Evolutionary conservation across 768 basidiomycete species (phyloP).

Genomic region (Nevesoporus exiguus): DNA sequence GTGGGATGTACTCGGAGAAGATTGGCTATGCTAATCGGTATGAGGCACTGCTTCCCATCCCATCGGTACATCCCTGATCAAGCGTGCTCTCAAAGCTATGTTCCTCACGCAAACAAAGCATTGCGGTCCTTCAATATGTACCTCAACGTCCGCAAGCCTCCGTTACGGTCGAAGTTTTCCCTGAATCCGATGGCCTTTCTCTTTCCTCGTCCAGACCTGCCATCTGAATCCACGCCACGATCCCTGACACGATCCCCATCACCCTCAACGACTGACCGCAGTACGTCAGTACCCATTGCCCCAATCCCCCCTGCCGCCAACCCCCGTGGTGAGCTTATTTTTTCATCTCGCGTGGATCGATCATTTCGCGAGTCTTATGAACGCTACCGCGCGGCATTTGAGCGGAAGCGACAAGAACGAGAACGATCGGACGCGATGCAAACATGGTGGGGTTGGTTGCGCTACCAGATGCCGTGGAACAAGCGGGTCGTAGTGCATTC

Average conservation of each 20-base stretch:
- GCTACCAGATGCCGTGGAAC: slow-evolving; percentile 30
- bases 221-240: slow-evolving; percentile 19
- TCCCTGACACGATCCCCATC: slow-evolving; percentile 27
- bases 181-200: slow-evolving; percentile 39
- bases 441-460: slow-evolving; percentile 31
- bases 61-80: slow-evolving; percentile 15
- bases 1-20: slow-evolving; percentile 94
- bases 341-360: slow-evolving; percentile 82
- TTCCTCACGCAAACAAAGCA: slow-evolving; percentile 91
- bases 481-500: slow-evolving; percentile 9
- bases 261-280: slow-evolving; percentile 37
- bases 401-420: slow-evolving; percentile 67
- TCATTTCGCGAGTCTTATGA: slow-evolving; percentile 89
- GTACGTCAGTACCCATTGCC: slow-evolving; percentile 43
- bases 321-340: slow-evolving; percentile 95
- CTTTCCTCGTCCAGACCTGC: slow-evolving; percentile 30
- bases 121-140: slow-evolving; percentile 95
- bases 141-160: slow-evolving; percentile 85
- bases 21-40: slow-evolving; percentile 95
- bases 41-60: slow-evolving; percentile 29
- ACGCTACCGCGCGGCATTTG: slow-evolving; percentile 84
- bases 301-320: slow-evolving; percentile 88
- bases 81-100: slow-evolving; percentile 59
- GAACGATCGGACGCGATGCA: slow-evolving; percentile 38
- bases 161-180: slow-evolving; percentile 58